Evolutionary conservation across 2,329 filamentous ascomycete species (phyloP).

Genomic region (Alternaria tenuissima): DNA sequence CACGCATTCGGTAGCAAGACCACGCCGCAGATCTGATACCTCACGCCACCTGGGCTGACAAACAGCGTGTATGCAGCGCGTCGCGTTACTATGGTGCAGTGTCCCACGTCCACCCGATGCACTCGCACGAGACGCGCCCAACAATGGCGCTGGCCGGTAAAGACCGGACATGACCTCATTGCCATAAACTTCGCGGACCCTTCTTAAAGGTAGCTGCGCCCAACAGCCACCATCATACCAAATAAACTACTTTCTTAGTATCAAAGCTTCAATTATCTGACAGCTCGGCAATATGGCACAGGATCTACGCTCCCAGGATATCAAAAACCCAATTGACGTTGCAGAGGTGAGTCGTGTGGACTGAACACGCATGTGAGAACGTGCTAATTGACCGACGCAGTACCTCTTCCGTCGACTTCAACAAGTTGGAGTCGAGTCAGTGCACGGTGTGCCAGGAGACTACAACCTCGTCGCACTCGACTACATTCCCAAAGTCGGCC

Average conservation of each 20-base stretch:
- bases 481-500: constrained; percentile 62
- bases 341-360: constrained; percentile 58
- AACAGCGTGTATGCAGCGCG: constrained; percentile 18
- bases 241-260: constrained; percentile 7
- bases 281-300: constrained; percentile 40
- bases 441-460: constrained; percentile 59
- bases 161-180: constrained; percentile 22
- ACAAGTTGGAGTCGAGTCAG: constrained; percentile 54
- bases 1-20: background rate
- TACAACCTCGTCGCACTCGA: constrained; percentile 62
- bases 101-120: constrained; percentile 16
- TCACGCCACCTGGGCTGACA: constrained; percentile 37
- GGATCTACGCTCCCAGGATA: constrained; percentile 53
- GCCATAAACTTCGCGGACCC: constrained; percentile 4
- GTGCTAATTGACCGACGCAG: constrained; percentile 28
- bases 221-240: constrained; percentile 20
- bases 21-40: constrained; percentile 2
- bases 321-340: constrained; percentile 62
- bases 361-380: background rate
- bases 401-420: constrained; percentile 53
- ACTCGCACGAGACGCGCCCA: constrained; percentile 17
- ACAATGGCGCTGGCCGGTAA: constrained; percentile 18
- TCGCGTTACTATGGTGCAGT: constrained; percentile 23
- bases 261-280: constrained; percentile 4
- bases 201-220: constrained; percentile 24